phyloP scores from a whole-genome alignment of 139 green algal genomes.

The Tetradesmus lagerheimii region DNA sequence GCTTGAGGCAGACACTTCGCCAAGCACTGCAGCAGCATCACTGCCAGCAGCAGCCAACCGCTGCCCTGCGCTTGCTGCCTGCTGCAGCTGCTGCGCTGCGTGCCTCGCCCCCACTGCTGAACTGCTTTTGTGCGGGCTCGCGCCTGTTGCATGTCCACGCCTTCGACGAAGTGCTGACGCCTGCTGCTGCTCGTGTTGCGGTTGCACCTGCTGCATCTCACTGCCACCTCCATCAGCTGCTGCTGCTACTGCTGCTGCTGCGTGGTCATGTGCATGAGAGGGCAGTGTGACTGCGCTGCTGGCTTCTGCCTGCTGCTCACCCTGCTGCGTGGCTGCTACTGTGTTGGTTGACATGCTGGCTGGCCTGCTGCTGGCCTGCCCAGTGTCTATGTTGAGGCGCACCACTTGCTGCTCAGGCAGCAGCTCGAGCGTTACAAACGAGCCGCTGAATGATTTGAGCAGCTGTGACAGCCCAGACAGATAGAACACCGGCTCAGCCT shows the following conservation, averaged over 20 bases:
- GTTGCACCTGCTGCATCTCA: not conserved
- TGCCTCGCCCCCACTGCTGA: not conserved
- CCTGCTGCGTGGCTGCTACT: not conserved
- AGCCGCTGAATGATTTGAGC: slow-evolving; percentile 28
- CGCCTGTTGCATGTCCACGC: not conserved
- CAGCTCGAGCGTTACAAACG: slow-evolving; percentile 42
- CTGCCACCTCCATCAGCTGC: not conserved
- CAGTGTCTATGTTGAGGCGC: slow-evolving; percentile 32
- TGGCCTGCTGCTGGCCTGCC: not conserved
- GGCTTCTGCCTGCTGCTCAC: not conserved
- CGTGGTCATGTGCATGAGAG: not conserved
- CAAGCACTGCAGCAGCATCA: not conserved
- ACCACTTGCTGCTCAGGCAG: slow-evolving; percentile 1
- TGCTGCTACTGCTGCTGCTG: not conserved
- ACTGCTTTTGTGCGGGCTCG: not conserved
- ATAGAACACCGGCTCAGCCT: slow-evolving; percentile 49
- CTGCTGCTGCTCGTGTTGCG: not conserved
- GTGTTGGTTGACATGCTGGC: slow-evolving; percentile 35
- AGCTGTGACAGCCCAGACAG: slow-evolving; percentile 35
- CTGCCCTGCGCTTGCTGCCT: not conserved
- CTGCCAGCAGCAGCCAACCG: not conserved
- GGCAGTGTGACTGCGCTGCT: slow-evolving; percentile 15
- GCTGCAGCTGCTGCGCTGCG: not conserved
- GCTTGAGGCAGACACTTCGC: not conserved
- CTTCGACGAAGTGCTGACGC: too few relatives aligned